Conservation (phyloP, 1,284 basidiomycete genomes). For the Moniliella sp. region DNA sequence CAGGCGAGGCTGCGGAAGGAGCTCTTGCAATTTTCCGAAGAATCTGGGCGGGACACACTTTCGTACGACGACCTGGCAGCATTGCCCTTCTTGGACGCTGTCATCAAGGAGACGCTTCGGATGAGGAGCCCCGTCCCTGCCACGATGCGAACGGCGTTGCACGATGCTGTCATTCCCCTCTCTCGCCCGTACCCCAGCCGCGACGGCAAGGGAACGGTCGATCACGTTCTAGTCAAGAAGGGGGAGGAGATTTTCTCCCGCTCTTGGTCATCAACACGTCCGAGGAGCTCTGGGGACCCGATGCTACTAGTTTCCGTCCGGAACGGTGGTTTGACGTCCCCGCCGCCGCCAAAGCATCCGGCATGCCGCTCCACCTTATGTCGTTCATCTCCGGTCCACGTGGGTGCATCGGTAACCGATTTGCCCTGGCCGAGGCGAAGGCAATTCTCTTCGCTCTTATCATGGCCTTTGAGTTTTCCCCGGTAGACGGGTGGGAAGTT, state of each 20-base stretch:
- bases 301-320: slow-evolving; percentile 18
- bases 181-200: slow-evolving; percentile 10
- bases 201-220: slow-evolving; percentile 10
- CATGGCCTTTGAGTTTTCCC: slow-evolving; percentile 5
- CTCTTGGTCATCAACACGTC: slow-evolving; percentile 17
- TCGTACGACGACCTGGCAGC: slow-evolving; percentile 8
- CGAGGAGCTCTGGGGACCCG: slow-evolving; percentile 14
- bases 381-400: slow-evolving; percentile 13
- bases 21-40: slow-evolving; percentile 2
- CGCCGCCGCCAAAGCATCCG: slow-evolving; percentile 3
- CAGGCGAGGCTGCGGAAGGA: slow-evolving; percentile 36
- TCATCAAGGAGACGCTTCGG: slow-evolving; percentile 17
- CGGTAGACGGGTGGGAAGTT: slow-evolving; percentile 6
- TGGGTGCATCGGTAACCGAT: slow-evolving; percentile 12
- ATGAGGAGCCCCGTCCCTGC: slow-evolving; percentile 17
- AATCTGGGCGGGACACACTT: slow-evolving; percentile 4
- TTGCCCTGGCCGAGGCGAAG: slow-evolving; percentile 15
- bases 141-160: slow-evolving; percentile 13
- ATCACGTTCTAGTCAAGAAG: slow-evolving; percentile 11
- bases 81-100: slow-evolving; percentile 14
- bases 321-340: slow-evolving; percentile 21
- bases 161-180: slow-evolving; percentile 15
- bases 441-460: slow-evolving; percentile 7
- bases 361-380: slow-evolving; percentile 10
- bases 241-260: slow-evolving; percentile 14